Evolutionary conservation across 331 rosid species (phyloP), one percentile per base, ranked within the genome.

Genomic region (Pyrus hybrid): DNA sequence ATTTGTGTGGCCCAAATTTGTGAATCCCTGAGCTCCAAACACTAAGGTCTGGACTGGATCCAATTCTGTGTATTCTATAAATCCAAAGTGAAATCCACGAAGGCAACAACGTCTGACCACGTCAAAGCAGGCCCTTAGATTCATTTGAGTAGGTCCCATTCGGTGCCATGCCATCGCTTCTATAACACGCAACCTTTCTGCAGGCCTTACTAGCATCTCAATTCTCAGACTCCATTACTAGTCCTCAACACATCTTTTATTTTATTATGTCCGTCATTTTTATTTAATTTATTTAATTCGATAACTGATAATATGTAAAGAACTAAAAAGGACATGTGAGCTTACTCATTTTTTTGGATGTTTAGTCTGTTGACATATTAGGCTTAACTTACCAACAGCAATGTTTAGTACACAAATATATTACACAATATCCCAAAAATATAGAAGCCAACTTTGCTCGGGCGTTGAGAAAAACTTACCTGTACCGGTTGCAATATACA

Each of bases 1-100:
- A 10, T 37, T 37, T 37, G 13, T 37, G 13, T 10, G 45, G 1
- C 13, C 0, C 1, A 10, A 0, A 37, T 37, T 37, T 37, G 13
- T 37, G 4, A 0, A 37, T 37, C 45, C 4, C 1, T 37, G 1
- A 0, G 13, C 13, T 37, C 13, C 45, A 1, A 0, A 37, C 4
- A 37, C 13, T 37, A 37, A 37, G 4, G 4, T 37, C 1, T 10
- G 4, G 13, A 9, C 1, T 37, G 13, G 4, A 37, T 37, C 4
- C 45, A 37, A 37, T 37, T 37, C 0, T 37, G 13, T 37, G 13
- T 37, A 37, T 43, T 70, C 70, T 62, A 26, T 76, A 67, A 56
- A 67, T 78, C 70, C 73, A 32, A 79, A 84, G 88, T 88, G 90
- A 71, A 65, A n/a, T 81, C 87, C 90, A 88, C 89, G 86, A 80